These are phyloP conservation scores for Malassezia japonica DNA, from an alignment of 1,284 basidiomycete genomes.

Conservation along the genomic window DNA sequence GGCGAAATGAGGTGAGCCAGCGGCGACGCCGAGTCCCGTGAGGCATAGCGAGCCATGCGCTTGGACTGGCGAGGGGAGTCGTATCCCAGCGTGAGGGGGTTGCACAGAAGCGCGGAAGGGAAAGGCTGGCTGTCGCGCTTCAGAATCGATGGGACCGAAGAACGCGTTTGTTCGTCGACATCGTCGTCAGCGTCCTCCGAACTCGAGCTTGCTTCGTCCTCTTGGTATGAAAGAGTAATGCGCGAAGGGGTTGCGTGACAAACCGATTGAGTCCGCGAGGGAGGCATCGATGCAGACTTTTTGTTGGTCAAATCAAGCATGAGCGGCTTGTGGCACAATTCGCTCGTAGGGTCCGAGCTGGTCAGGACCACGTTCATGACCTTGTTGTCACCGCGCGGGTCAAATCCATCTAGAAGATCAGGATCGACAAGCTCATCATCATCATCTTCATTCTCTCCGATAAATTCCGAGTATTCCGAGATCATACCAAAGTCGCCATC, in stretches of 20 bases:
- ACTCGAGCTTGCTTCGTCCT: too few relatives aligned
- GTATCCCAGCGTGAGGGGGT: neutral
- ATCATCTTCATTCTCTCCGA: constrained; percentile 24
- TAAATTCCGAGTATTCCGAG: constrained; percentile 11
- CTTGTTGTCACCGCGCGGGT: constrained; percentile 10
- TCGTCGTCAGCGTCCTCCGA: too few relatives aligned
- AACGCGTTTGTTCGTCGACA: neutral
- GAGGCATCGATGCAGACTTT: too few relatives aligned
- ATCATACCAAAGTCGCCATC: neutral
- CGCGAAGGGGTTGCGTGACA: too few relatives aligned
- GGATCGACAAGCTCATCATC: constrained; percentile 21
- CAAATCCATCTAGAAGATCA: constrained; percentile 18
- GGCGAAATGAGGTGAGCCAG: neutral
- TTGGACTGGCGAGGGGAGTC: constrained; percentile 15
- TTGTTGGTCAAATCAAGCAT: constrained; percentile 36
- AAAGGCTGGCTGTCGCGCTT: constrained; percentile 28
- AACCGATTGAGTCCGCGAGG: too few relatives aligned
- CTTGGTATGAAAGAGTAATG: too few relatives aligned
- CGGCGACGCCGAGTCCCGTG: neutral
- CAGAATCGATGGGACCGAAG: constrained; percentile 23
- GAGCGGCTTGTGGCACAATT: constrained; percentile 27
- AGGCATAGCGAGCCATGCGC: constrained; percentile 18
- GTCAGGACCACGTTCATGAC: constrained; percentile 17
- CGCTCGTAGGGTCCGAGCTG: constrained; percentile 34
- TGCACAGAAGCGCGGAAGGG: constrained; percentile 17